Base-by-base conservation (phyloP, 2,329 filamentous ascomycete genomes). In the Thelonectria blattea region DNA sequence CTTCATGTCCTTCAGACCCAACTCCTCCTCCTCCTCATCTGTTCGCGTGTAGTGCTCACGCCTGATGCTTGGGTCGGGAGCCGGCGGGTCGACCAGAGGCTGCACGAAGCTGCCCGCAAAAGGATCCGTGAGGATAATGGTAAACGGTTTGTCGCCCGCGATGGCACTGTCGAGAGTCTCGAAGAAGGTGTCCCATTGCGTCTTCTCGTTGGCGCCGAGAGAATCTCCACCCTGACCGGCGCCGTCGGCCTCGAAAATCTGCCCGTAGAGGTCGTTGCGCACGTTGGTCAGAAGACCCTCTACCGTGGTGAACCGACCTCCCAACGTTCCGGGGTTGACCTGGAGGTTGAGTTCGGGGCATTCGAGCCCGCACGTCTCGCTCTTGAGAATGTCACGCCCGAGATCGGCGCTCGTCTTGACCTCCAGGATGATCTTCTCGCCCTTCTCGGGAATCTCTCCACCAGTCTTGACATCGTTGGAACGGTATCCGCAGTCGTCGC, bases 391-490 rank as follows among this genome's bases (percentile, higher is more conserved):
- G 72, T 99, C 95, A 64, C 95, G 88, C 12, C 89, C 90, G 45
- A 99, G 84, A 75, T 99, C 95, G 60, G 88, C 84, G 32, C 80
- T 74, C 34, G 79, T 87, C 60, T 88, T 82, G 57, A 98, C 90
- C 54, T 83, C 80, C 24, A 99, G 83, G 1, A 85, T 93, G 69
- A 97, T 96, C 67, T 88, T 90, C 76, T 90, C 90, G 62, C 95
- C 95, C 73, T 91, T 88, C 56, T 90, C 89, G 9, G 95, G 95
- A 20, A 99, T 89, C 71, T 90, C 93, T 56, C 95, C 95, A 65
- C 95, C 95, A 1, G 95, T 98, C 84, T 98, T 98, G 74, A 99
- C 92, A 75, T 99, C 95, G 77, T 96, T 98, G 68, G 91, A 95
- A 64, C 92, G 90, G 81, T 98, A 96, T 59, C 94, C 94, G 74